Evolutionary conservation across 139 green algal species (phyloP), one percentile per base, ranked within the genome.

Genomic region (Eudorina sp.): DNA sequence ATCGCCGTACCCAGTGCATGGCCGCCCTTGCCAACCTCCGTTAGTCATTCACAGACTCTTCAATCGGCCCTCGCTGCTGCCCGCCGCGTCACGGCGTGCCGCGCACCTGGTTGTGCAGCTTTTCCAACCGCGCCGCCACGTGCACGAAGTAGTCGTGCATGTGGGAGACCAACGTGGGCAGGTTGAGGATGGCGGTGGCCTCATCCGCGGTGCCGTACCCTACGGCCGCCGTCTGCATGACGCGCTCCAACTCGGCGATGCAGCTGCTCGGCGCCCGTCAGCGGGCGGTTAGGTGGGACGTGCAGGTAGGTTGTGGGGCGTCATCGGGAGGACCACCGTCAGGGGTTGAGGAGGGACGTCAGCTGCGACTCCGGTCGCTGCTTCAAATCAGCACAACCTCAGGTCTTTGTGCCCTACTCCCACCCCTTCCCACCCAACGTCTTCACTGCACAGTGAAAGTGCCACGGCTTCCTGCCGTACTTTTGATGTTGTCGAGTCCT

Each of bases 111-210:
- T 41, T 60, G 21, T 94, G 91, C 70, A 94, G 75, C 58, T 48
- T 69, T 70, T 94, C 91, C 76, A 94, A 40, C 43, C 83, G 68
- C 3, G 91, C 91, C 13, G 91, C 91, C 36, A 94, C 86, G 70
- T 94, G 91, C 46, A 92, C 86, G 55, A 94, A 91, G 74, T 90
- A 94, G 86, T 92, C 89, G 70, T 92, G 86, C 86, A 94, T 89
- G 86, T 91, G 83, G 31, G 76, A 78, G 40, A 93, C 87, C 34
- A 92, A 78, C 45, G 69, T 74, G 25, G 91, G 91, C 80, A 93
- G 75, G 23, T 41, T n/a, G 34, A 55, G 31, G 34, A 89, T 70
- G 13, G 53, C 64, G 1, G 40, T 38, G 14, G 51, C 69, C 45
- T 82, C 83, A 25, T 83, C 83, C 4, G 40, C 51, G 43, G 53